phyloP scores from a whole-genome alignment of 2,329 filamentous ascomycete species.

The Colletotrichum simmondsii region DNA sequence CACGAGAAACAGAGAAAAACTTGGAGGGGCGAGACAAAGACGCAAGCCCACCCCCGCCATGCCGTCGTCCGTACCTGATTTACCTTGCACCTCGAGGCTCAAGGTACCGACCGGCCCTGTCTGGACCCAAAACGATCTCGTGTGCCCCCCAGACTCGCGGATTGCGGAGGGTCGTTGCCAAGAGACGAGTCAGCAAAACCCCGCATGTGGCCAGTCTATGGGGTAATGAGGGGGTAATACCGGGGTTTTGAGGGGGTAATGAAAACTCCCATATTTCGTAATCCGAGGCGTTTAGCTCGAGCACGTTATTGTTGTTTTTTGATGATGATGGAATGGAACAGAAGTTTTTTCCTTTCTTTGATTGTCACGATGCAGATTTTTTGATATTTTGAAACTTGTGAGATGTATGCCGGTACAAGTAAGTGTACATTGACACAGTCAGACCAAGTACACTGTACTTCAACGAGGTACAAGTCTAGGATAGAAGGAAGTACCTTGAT shows the following conservation, averaged over 20 bases:
- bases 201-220: constrained; percentile 34
- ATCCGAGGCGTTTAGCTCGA: constrained; percentile 29
- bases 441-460: neutral
- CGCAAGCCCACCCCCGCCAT: neutral
- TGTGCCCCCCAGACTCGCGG: constrained; percentile 28
- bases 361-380: constrained; percentile 19
- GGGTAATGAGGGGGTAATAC: constrained; percentile 35
- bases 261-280: constrained; percentile 33
- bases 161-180: constrained; percentile 8
- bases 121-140: neutral
- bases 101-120: neutral
- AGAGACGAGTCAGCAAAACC: constrained; percentile 32
- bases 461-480: neutral
- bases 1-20: neutral
- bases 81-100: neutral
- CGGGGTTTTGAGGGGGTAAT: constrained; percentile 34
- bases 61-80: neutral
- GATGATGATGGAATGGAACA: neutral
- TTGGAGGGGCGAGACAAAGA: neutral
- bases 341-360: neutral
- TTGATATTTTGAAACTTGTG: too few relatives aligned
- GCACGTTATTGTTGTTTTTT: constrained; percentile 28
- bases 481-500: neutral
- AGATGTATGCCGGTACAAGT: neutral
- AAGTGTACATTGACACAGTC: neutral